Conservation (phyloP, 768 basidiomycete species). For the Termitomyces sp. region DNA sequence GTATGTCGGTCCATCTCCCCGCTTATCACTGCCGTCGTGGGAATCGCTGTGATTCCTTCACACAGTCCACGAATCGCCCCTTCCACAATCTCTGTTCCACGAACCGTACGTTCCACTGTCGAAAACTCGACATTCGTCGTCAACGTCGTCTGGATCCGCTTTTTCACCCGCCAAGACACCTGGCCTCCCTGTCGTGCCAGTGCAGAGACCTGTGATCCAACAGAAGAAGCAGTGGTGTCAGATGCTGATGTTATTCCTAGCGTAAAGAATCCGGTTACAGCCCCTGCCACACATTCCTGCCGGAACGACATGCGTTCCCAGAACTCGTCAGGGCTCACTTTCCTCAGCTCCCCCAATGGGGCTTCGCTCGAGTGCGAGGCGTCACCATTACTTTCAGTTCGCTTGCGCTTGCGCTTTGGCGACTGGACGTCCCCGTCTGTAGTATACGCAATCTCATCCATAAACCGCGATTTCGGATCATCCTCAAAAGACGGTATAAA, state of each 20-base stretch:
- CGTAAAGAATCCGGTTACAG: conserved; percentile 93
- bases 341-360: conserved; percentile 53
- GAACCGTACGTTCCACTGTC: conserved; percentile 55
- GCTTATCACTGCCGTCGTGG: too few species aligned
- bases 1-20: too few species aligned
- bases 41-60: conserved; percentile 48
- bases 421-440: conserved; percentile 60
- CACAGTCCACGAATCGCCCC: conserved; percentile 67
- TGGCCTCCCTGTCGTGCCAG: conserved; percentile 37
- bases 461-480: conserved; percentile 91
- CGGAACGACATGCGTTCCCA: conserved; percentile 98
- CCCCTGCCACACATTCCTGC: conserved; percentile 90
- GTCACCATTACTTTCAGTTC: conserved; percentile 31
- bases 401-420: conserved; percentile 57
- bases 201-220: too few species aligned
- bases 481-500: conserved; percentile 93
- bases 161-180: conserved; percentile 62
- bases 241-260: conserved; percentile 44
- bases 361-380: too few species aligned
- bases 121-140: conserved; percentile 79
- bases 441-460: conserved; percentile 88
- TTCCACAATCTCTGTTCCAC: conserved; percentile 72
- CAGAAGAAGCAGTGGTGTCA: too few species aligned
- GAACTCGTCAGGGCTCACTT: conserved; percentile 74
- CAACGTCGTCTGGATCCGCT: conserved; percentile 67